phyloP scores from a whole-genome alignment of 192 early-diverging fungal genomes.

The Umbelopsis sp. region DNA sequence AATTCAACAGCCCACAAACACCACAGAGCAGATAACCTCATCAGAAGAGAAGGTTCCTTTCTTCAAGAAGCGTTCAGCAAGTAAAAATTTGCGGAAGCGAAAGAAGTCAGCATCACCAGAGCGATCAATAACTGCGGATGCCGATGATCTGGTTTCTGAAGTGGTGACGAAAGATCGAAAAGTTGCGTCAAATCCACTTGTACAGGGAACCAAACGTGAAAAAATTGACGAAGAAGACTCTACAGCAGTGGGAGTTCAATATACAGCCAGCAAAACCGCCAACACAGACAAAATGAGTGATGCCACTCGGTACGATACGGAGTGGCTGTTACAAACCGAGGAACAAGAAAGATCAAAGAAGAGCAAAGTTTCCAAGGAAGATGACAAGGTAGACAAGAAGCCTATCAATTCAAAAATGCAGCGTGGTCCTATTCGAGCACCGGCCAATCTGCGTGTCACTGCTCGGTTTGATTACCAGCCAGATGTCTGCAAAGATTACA shows the following conservation, averaged over 20 bases:
- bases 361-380: conserved; percentile 38
- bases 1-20: background rate
- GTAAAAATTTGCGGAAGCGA: conserved; percentile 59
- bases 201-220: conserved; percentile 49
- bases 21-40: background rate
- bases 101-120: conserved; percentile 33
- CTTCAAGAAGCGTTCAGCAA: conserved; percentile 59
- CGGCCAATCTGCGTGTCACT: conserved; percentile 77
- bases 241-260: conserved; percentile 27
- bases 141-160: conserved; percentile 30
- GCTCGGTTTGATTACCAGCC: conserved; percentile 96
- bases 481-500: conserved; percentile 99
- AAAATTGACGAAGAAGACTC: conserved; percentile 39
- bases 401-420: conserved; percentile 47
- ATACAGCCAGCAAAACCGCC: conserved; percentile 34
- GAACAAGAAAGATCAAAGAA: conserved; percentile 41
- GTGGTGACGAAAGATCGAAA: conserved; percentile 47
- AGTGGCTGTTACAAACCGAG: conserved; percentile 41
- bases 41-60: conserved; percentile 47
- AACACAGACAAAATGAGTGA: conserved; percentile 35
- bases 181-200: conserved; percentile 38
- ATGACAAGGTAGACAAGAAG: conserved; percentile 43
- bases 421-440: conserved; percentile 74
- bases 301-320: conserved; percentile 49
- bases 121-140: conserved; percentile 34